A percentile compares a stretch with the other conserved stretches of the same genome.
These are phyloP conservation scores for Apiotrichum brassicae DNA, from an alignment of 1,284 basidiomycete genomes.

Conservation along the genomic window DNA sequence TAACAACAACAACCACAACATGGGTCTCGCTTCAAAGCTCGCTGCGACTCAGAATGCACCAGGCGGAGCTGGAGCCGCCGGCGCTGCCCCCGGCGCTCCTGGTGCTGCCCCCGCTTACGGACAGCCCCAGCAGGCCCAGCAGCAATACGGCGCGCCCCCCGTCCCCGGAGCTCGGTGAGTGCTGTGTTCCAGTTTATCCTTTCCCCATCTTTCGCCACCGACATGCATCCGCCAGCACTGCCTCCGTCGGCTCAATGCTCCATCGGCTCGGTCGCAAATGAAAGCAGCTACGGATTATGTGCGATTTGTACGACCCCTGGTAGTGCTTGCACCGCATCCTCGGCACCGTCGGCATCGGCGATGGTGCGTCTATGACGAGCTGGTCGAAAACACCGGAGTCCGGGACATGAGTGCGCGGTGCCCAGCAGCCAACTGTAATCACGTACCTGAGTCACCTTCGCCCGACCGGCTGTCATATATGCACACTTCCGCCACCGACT, in stretches of 20 bases:
- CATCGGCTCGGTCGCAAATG: too few relatives aligned
- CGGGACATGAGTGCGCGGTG: too few relatives aligned
- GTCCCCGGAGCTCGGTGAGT: conserved; percentile 2
- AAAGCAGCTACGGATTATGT: too few relatives aligned
- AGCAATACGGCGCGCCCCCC: conserved; percentile 8
- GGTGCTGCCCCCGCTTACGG: conserved; percentile 18
- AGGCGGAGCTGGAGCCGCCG: conserved; percentile 3
- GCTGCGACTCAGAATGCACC: conserved; percentile 9
- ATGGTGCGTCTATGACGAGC: too few relatives aligned
- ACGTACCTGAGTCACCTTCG: too few relatives aligned
- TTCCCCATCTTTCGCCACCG: too few relatives aligned
- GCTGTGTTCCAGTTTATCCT: neutral
- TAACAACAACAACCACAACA: neutral
- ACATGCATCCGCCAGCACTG: neutral
- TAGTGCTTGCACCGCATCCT: too few relatives aligned
- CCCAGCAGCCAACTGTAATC: too few relatives aligned
- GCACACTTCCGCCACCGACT: neutral
- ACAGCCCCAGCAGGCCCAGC: conserved; percentile 10
- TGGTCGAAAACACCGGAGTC: too few relatives aligned
- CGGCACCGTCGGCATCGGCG: too few relatives aligned
- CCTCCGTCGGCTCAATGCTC: neutral
- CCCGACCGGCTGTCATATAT: too few relatives aligned
- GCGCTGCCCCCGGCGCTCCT: conserved; percentile 12
- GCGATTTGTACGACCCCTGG: too few relatives aligned
- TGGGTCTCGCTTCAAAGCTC: conserved; percentile 20